Evolutionary conservation across 2,329 filamentous ascomycete genomes (phyloP).

Genomic region (Hypoxylon sp.): DNA sequence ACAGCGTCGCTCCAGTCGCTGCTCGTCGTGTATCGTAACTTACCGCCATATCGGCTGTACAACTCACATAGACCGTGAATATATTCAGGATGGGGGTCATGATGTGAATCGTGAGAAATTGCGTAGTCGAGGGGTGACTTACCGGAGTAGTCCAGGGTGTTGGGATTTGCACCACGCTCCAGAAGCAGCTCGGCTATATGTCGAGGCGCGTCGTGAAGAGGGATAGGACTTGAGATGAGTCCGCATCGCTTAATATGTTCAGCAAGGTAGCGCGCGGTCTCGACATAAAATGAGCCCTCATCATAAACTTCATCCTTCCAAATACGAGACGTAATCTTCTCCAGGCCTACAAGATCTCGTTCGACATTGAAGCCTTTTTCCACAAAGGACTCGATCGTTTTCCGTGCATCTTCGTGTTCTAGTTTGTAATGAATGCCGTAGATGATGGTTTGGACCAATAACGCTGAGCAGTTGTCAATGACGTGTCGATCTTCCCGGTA

Average conservation of each 20-base stretch:
- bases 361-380: not conserved
- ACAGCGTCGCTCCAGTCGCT: not conserved
- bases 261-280: not conserved
- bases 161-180: not conserved
- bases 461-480: not conserved
- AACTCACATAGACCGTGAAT: not conserved
- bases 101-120: not conserved
- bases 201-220: not conserved
- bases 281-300: not conserved
- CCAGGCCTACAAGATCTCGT: not conserved
- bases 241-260: not conserved
- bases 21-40: not conserved
- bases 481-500: not conserved
- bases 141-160: not conserved
- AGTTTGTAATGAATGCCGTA: not conserved
- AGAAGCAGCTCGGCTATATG: not conserved
- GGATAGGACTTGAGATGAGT: not conserved
- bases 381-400: not conserved
- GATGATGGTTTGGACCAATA: not conserved
- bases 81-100: not conserved
- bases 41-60: not conserved
- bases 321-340: not conserved
- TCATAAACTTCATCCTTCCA: not conserved
- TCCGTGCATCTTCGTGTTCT: not conserved
- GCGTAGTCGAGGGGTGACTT: not conserved